These are phyloP conservation scores for Wickerhamomyces strasburgensis DNA, from an alignment of 805 yeast genomes.

Conservation along the genomic window DNA sequence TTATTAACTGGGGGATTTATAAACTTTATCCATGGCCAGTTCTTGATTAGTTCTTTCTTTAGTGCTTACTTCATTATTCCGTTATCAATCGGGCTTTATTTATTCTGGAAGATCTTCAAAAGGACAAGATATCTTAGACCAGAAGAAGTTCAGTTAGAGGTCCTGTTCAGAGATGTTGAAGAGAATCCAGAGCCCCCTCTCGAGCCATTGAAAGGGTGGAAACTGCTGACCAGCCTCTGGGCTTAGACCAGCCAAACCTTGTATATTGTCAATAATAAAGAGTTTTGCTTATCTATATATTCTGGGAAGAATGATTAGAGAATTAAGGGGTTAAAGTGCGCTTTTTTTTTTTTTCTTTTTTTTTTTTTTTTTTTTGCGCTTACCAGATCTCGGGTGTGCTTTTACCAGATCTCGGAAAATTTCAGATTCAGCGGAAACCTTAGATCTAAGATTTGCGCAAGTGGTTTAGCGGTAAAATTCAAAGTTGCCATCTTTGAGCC, in stretches of 20 bases:
- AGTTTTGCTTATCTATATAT: no score
- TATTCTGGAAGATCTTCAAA: conserved; percentile 30
- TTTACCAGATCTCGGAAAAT: not conserved
- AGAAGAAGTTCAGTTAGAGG: conserved; percentile 35
- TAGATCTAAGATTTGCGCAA: conserved; percentile 29
- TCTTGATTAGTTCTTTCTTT: conserved; percentile 10
- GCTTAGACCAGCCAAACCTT: no score
- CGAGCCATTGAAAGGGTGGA: conserved; percentile 14
- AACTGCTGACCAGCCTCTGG: conserved; percentile 12
- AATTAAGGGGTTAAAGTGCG: no score
- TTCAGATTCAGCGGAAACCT: no score
- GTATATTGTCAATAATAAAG: no score
- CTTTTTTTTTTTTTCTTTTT: no score
- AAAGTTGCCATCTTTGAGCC: conserved; percentile 55
- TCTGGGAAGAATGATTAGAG: no score
- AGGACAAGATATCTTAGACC: conserved; percentile 30
- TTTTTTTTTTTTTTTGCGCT: no score
- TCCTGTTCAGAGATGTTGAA: conserved; percentile 26
- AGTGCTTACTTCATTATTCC: conserved; percentile 21
- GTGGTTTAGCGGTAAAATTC: conserved; percentile 57
- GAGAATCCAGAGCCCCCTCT: conserved; percentile 26
- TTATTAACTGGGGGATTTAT: conserved; percentile 32
- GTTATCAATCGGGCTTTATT: conserved; percentile 24
- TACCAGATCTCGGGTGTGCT: no score
- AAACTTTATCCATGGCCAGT: conserved; percentile 30